Evolutionary conservation across 495 filamentous ascomycete genomes (phyloP), one percentile per base, ranked within the genome.

Genomic region (Letharia columbiana): DNA sequence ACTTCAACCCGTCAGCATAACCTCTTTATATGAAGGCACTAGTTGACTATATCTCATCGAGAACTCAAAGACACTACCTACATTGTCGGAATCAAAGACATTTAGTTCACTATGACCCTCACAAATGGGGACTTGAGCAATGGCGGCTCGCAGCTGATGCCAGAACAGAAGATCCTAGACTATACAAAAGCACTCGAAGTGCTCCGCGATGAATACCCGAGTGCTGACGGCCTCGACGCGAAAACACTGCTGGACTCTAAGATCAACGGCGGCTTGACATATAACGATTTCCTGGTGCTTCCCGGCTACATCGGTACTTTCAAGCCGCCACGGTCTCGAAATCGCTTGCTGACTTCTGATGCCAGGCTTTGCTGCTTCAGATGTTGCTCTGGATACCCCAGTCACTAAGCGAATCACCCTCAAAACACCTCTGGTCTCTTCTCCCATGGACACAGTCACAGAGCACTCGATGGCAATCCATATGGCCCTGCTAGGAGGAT

Each of bases 381-480:
- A 90, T 70, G 95, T 98, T 63, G 79, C 78, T 61, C 88, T 98
- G 57, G 94, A 97, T 62, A 90, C 92, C 23, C 91, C 89, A 49
- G 84, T 99, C 68, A 98, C 94, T 68, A 96, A 92, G 84, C 86
- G 91, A 70, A 93, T 98, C 76, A 85, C 87, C 18, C 80, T 99
- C 71, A 99, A 96, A 83, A 91, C 90, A 13, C 94, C 94, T 50
- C 87, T 99, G 71, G 83, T 96, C 59, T 98, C 95, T 35, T 97
- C 92, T 35, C 95, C 94, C 71, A 99, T 99, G 94, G 94, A 99
- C 82, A 99, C 94, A 44, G 94, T 99, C 72, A 99, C 94, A 18
- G 94, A 98, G 79, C 89, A 95, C 77, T 91, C 94, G 75, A 99
- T 99, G 94, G 94, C 94, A 61, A 97, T 99, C 71, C 90, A 96